These are phyloP conservation scores for Pichia occidentalis DNA, from an alignment of 805 yeast genomes.

Conservation along the genomic window DNA sequence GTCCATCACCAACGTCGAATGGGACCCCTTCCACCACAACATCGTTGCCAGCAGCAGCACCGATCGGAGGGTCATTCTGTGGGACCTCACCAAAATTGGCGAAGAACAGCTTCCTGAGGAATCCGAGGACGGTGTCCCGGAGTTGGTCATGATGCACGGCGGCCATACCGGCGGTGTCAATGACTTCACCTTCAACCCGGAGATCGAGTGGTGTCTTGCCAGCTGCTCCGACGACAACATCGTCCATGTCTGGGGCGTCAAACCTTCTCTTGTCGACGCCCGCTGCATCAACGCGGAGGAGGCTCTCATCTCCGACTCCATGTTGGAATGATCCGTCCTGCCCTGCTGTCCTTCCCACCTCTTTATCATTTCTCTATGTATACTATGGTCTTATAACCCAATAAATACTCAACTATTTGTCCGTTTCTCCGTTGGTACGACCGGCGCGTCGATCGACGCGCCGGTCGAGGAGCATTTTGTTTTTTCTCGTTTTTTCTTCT, in stretches of 20 bases:
- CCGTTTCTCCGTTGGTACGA: too few relatives aligned
- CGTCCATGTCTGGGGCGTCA: constrained; percentile 53
- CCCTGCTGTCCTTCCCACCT: too few relatives aligned
- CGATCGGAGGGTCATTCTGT: constrained; percentile 70
- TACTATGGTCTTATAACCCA: too few relatives aligned
- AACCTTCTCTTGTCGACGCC: constrained; percentile 11
- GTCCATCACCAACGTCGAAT: constrained; percentile 64
- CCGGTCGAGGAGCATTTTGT: too few relatives aligned
- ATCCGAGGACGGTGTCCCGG: constrained; percentile 88
- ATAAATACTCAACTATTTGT: too few relatives aligned
- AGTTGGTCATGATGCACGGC: constrained; percentile 84
- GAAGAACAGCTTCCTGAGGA: constrained; percentile 82
- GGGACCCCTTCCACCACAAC: constrained; percentile 74
- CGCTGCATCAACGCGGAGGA: constrained; percentile 12
- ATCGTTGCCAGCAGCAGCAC: constrained; percentile 69
- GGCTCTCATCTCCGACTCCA: too few relatives aligned
- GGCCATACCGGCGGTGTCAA: constrained; percentile 78
- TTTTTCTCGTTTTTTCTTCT: too few relatives aligned
- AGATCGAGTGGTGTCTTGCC: constrained; percentile 70
- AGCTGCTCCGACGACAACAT: constrained; percentile 57
- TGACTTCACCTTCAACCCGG: constrained; percentile 66
- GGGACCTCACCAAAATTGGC: constrained; percentile 79
- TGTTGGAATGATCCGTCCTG: too few relatives aligned
- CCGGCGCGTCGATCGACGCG: too few relatives aligned
- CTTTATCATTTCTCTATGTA: too few relatives aligned